Base-by-base conservation (phyloP, 208 protist species). In the Porcisia hertigi region DNA sequence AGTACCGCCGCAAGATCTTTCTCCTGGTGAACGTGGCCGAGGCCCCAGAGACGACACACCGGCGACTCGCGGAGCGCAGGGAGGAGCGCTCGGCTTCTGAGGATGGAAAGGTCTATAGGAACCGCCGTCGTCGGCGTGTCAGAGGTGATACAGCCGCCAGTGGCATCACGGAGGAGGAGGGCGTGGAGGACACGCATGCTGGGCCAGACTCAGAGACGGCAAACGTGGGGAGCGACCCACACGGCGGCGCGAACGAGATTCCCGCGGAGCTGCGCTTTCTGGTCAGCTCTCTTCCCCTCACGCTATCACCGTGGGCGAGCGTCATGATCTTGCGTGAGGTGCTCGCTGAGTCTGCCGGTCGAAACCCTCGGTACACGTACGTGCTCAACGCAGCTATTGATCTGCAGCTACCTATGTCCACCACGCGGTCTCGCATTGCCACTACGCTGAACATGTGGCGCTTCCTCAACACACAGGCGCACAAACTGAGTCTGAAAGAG, bases 1-100 rank as follows among this genome's bases (percentile, higher is more conserved):
- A 94, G 74, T 97, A 97, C 82, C 88, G 93, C 5, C 88, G 93
- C 45, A 97, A 97, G 82, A 87, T 97, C 34, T 97, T 93, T 83
- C 82, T 97, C 57, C 82, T 97, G 53, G 92, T 97, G 54, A 97
- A 97, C 69, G 90, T 97, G 30, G 83, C 90, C 14, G 88, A 92
- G 64, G 77, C 88, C 71, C 80, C 81, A 12, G 84, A 84, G 60
- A 89, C 85, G 60, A 80, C 79, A 69, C 82, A 83, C 39, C 72
- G 76, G 41, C 84, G 84, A 16, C 74, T 59, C 34, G 73, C 78
- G 3, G 72, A 67, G 59, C 60, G 69, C 45, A 57, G 49, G 77
- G 65, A 69, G 55, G 71, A 73, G 58, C 67, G 71, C 25, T 5
- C 53, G 30, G 20, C 69, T n/a, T 36, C 30, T 30, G n/a, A 36